Conservation (phyloP, 805 yeast genomes). For the Saccharomycopsis sp. region DNA sequence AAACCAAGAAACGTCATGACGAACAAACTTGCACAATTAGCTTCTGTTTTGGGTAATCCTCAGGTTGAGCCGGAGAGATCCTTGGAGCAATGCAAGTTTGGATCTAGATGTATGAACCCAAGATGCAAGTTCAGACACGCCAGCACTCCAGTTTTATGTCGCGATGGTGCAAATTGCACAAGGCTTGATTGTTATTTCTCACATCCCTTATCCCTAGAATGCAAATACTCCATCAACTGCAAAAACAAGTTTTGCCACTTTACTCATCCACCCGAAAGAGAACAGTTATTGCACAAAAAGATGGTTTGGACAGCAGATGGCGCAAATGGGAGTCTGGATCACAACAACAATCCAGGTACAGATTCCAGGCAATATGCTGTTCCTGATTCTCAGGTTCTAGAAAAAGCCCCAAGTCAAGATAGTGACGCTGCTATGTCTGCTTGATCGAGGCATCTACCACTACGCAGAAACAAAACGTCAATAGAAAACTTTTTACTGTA, state of each 20-base stretch:
- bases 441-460: too few species aligned
- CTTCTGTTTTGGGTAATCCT: conserved; percentile 20
- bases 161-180: conserved; percentile 71
- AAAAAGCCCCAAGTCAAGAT: conserved; percentile 50
- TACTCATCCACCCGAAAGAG: conserved; percentile 77
- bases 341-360: conserved; percentile 22
- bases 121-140: conserved; percentile 85
- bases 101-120: conserved; percentile 63
- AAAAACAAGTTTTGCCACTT: conserved; percentile 61
- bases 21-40: conserved; percentile 19
- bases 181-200: conserved; percentile 75
- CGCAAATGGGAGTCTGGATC: conserved; percentile 22
- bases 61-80: conserved; percentile 36
- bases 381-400: conserved; percentile 64
- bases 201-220: conserved; percentile 72
- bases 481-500: too few species aligned
- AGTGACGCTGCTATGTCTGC: conserved; percentile 19
- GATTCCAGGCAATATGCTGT: conserved; percentile 60
- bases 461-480: too few species aligned
- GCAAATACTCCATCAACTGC: conserved; percentile 75
- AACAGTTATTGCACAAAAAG: conserved; percentile 25
- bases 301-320: conserved; percentile 32
- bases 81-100: conserved; percentile 78
- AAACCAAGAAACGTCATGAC: background rate
- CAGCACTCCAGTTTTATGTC: conserved; percentile 59